Conservation (phyloP, 2,329 filamentous ascomycete species). For the Colletotrichum agaves region DNA sequence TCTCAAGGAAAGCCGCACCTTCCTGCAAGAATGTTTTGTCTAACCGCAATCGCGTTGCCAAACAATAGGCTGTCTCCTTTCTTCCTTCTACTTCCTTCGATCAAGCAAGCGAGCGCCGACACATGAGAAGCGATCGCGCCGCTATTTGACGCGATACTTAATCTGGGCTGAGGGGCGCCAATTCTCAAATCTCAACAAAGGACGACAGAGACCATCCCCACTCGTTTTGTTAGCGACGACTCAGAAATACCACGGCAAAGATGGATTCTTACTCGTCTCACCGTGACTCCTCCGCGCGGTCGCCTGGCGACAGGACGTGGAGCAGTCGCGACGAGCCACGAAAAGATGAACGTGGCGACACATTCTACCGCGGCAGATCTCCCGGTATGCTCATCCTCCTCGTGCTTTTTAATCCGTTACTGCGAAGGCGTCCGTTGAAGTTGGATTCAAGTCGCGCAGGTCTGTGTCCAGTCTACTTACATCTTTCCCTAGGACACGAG, state of each 20-base stretch:
- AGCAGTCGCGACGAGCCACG: constrained; percentile 62
- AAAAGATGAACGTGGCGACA: constrained; percentile 67
- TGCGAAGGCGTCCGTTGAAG: neutral
- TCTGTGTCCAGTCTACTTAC: constrained; percentile 26
- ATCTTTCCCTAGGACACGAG: constrained; percentile 59
- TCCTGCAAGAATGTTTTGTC: constrained; percentile 58
- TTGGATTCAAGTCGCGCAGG: neutral
- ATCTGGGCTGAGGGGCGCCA: constrained; percentile 28
- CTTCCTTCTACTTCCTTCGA: constrained; percentile 43
- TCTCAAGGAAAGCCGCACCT: constrained; percentile 15
- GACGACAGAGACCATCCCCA: neutral
- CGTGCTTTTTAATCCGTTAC: neutral
- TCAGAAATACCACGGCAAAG: constrained; percentile 17
- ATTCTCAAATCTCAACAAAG: constrained; percentile 13
- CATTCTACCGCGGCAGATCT: constrained; percentile 74
- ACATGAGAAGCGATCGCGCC: constrained; percentile 43
- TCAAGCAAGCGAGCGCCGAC: constrained; percentile 40
- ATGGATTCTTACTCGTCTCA: constrained; percentile 68
- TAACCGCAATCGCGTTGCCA: constrained; percentile 66
- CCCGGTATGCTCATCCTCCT: constrained; percentile 66
- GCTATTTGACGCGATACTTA: constrained; percentile 40
- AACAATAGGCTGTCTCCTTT: constrained; percentile 55
- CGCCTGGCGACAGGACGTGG: constrained; percentile 65
- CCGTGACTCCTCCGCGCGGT: constrained; percentile 63
- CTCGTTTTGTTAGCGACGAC: neutral